Evolutionary conservation across 2,329 filamentous ascomycete species (phyloP), one percentile per base, ranked within the genome.

Genomic region (Calonectria honghensis): DNA sequence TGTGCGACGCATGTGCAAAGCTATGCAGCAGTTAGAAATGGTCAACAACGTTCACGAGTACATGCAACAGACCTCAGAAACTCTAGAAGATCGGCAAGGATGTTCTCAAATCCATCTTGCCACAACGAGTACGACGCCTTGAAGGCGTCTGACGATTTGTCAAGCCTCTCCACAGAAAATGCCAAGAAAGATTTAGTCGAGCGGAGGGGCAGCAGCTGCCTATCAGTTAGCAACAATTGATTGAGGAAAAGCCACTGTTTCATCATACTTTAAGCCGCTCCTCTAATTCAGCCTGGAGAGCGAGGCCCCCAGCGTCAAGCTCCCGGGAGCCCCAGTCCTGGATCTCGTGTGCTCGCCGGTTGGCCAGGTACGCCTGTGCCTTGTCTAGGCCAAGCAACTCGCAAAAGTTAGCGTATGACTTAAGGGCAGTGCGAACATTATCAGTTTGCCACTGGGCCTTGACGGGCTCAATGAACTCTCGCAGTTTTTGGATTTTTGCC

Each of bases 141-240:
- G 79, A 96, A 97, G 0, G 94, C 89, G 11, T 91, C 86, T 6
- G 94, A 93, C 6, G 90, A 90, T 79, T 94, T 94, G 64, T 95
- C 94, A 10, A 98, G 86, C 82, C 95, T 95, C 79, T 99, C 97
- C 0, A 97, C 96, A 0, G 96, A 97, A 64, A 96, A 96, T 2
- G 94, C 94, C n/a, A 99, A 87, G 82, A 98, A 94, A 0, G 95
- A 95, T 83, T 98, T 98, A 2, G 96, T 98, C 9, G 94, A 91
- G 72, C 96, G 92, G 52, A 99, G 86, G 5, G 97, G 97, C 18
- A 98, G 86, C 73, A 90, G 89, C 89, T 94, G 63, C 18, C 48
- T 54, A 67, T 10, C 41, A 70, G 69, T 79, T 35, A 80, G 76
- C 64, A 29, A 31, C 57, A 51, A n/a, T 14, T 29, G 6, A 14